Evolutionary conservation across 148 eudicot genomes (phyloP).

Genomic region (Rhododendron griersonianum): DNA sequence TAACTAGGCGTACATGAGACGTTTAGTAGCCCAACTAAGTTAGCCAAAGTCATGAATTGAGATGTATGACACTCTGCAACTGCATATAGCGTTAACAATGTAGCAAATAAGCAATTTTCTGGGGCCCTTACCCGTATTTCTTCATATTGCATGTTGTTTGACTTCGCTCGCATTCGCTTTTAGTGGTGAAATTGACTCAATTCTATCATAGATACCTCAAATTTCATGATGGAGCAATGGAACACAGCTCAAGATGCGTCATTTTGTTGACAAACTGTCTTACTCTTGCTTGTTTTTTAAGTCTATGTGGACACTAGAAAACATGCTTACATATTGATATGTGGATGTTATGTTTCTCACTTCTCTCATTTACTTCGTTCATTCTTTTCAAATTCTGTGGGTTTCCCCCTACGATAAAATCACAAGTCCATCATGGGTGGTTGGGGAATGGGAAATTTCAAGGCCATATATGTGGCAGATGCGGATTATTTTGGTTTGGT

Average conservation of each 20-base stretch:
- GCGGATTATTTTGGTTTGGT: background rate
- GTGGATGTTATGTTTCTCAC: background rate
- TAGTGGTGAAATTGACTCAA: background rate
- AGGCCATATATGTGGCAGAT: background rate
- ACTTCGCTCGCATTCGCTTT: background rate
- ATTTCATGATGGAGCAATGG: background rate
- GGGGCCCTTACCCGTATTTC: background rate
- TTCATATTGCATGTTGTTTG: background rate
- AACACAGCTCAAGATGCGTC: background rate
- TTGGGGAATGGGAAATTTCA: background rate
- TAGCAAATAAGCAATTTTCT: background rate
- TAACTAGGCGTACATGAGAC: background rate
- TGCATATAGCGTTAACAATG: background rate
- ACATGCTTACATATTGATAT: background rate
- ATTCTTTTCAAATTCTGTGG: background rate
- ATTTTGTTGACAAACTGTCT: background rate
- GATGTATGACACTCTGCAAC: background rate
- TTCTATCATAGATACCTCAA: background rate
- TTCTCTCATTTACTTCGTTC: background rate
- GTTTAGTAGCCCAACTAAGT: background rate
- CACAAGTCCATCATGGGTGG: background rate
- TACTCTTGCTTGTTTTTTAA: background rate
- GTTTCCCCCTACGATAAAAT: background rate
- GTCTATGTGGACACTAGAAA: background rate
- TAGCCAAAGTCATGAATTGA: background rate